Percentiles rank a stretch among this genome's conserved stretches.
Conservation (phyloP, 2,329 filamentous ascomycete species). For the Diaporthe citriasiana region DNA sequence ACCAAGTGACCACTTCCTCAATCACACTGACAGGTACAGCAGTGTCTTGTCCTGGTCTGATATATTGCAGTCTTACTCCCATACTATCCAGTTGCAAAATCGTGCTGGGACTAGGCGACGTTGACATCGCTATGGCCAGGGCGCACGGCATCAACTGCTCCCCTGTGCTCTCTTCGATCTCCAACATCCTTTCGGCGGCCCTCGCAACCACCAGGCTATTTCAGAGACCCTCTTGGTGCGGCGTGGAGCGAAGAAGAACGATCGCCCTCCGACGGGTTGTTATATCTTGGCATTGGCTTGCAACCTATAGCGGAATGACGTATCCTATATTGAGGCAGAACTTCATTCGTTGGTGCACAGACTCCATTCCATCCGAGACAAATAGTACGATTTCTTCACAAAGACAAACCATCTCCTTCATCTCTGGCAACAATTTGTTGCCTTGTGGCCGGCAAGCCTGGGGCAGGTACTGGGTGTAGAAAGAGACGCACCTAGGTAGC, state of each 20-base stretch:
- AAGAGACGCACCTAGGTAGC: slow-evolving; percentile 14
- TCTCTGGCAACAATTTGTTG: not conserved
- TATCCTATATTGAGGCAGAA: slow-evolving; percentile 14
- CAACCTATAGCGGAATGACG: not conserved
- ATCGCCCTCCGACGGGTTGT: not conserved
- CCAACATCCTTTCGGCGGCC: slow-evolving; percentile 8
- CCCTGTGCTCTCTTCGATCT: not conserved
- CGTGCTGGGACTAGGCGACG: not conserved
- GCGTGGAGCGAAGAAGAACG: not conserved
- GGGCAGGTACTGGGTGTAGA: not conserved
- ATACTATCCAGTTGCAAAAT: slow-evolving; percentile 5
- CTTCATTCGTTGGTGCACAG: not conserved
- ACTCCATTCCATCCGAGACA: not conserved
- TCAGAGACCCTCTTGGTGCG: not conserved
- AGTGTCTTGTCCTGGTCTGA: not conserved
- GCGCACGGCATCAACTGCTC: not conserved
- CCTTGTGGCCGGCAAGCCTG: not conserved
- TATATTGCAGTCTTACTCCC: slow-evolving; percentile 8
- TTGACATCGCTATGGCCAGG: too few relatives aligned
- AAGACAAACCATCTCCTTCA: slow-evolving; percentile 1
- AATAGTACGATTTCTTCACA: not conserved
- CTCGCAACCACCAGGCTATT: slow-evolving; percentile 1
- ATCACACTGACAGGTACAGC: not conserved
- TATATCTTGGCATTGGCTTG: not conserved
- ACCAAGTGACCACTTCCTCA: not conserved